Conservation (phyloP, 345 rosid species). For the Barbarea vulgaris region DNA sequence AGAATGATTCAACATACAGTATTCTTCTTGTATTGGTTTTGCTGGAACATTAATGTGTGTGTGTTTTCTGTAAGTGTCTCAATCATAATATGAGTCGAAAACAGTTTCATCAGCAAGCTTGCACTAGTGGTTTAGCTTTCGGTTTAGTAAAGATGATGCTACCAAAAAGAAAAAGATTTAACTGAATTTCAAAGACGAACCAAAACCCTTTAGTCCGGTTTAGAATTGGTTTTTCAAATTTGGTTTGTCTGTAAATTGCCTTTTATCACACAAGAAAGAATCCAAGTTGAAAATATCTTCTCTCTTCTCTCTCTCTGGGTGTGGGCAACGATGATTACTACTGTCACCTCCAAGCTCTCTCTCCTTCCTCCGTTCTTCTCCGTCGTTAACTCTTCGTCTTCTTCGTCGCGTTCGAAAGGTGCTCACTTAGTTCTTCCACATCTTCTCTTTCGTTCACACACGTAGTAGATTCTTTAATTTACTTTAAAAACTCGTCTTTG, state of each 20-base stretch:
- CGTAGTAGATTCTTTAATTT: slow-evolving; percentile 16
- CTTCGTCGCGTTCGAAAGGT: slow-evolving; percentile 56
- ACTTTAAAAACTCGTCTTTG: slow-evolving; percentile 4
- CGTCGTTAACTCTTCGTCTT: slow-evolving; percentile 44
- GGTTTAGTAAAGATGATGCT: background rate
- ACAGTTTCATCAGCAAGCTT: slow-evolving; percentile 18
- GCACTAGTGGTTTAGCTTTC: background rate
- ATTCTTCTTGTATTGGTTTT: slow-evolving; percentile 28
- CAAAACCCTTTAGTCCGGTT: slow-evolving; percentile 4
- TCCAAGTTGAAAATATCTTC: slow-evolving; percentile 30
- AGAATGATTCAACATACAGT: slow-evolving; percentile 23
- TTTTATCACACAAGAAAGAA: background rate
- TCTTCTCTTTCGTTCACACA: background rate
- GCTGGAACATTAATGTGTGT: slow-evolving; percentile 14
- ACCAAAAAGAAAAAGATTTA: background rate
- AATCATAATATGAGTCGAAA: background rate
- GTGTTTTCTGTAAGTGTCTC: slow-evolving; percentile 12
- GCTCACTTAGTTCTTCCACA: slow-evolving; percentile 13
- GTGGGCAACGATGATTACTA: slow-evolving; percentile 43
- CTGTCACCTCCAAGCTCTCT: slow-evolving; percentile 46
- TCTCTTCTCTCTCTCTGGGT: background rate
- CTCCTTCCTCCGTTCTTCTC: slow-evolving; percentile 38
- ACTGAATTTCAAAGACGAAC: background rate
- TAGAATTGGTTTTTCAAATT: background rate
- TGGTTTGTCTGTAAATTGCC: background rate